Base-by-base conservation (phyloP, 2,329 filamentous ascomycete species). In the Ceratocystis cubensis region DNA sequence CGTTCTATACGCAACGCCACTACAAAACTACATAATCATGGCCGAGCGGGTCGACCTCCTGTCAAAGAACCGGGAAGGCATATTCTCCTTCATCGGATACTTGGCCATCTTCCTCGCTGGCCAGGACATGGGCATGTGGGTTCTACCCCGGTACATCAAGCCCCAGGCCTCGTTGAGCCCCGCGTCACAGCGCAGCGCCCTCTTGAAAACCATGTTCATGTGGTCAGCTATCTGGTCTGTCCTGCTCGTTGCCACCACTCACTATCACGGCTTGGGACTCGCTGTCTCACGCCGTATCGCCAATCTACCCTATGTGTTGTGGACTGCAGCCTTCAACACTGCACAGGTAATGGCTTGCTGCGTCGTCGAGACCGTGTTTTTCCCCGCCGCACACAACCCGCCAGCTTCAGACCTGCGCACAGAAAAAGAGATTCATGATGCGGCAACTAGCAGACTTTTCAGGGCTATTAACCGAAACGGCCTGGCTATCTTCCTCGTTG, bases 91-190 rank as follows among this genome's bases (percentile, higher is more conserved):
- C 75, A 77, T 89, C 63, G 66, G 94, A 3, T 99, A 99, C 73
- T 82, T 99, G 59, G 88, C 93, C 61, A 96, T 99, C 68, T 99
- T 96, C 75, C 84, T 99, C 48, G 86, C 89, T 0, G 94, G 94
- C 2, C 91, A 95, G 73, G 88, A 89, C 50, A 84, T 87, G 20
- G 94, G 94, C 63, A 86, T 92, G 76, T 84, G 87, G 69, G 83
- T 94, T 67, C 83, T 97, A 46, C 89, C 90, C 2, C 75, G 85
- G 68, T 77, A 75, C 73, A 73, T 81, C 71, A 77, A 73, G 69
- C 72, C 76, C 68, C 77, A 76, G 69, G 77, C 76, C 72, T 71
- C 76, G 71, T 71, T 77, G 68, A 68, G 46, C 7, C 41, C 61
- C 4, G 45, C 65, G 69, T 72, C 77, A 65, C 82, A 84, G 72